Percentiles rank a stretch among this genome's conserved stretches.
phyloP scores from a whole-genome alignment of 2,329 filamentous ascomycete genomes.

The Ophiostoma quercus region DNA sequence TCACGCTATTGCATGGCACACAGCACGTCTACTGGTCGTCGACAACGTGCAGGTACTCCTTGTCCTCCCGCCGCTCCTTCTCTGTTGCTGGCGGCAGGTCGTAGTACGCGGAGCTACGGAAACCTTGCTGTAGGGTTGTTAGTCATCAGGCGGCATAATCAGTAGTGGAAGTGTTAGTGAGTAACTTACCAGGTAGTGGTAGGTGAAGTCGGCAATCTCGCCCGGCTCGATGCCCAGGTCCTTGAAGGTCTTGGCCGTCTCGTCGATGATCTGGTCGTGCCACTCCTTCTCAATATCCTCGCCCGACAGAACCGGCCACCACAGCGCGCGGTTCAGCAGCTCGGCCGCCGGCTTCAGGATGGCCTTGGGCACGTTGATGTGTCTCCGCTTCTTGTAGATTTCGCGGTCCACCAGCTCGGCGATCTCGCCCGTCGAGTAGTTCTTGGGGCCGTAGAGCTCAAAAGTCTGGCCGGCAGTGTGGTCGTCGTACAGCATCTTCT shows the following conservation, averaged over 20 bases:
- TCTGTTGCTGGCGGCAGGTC: slow-evolving; percentile 92
- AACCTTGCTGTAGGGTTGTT: slow-evolving; percentile 64
- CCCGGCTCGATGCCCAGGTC: slow-evolving; percentile 86
- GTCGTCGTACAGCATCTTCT: slow-evolving; percentile 87
- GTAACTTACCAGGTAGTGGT: slow-evolving; percentile 78
- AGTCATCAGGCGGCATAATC: slow-evolving; percentile 29
- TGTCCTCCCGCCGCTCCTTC: slow-evolving; percentile 89
- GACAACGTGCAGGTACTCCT: slow-evolving; percentile 91
- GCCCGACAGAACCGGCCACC: slow-evolving; percentile 79
- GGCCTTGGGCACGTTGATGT: slow-evolving; percentile 83
- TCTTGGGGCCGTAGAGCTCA: slow-evolving; percentile 88
- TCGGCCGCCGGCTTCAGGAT: slow-evolving; percentile 70
- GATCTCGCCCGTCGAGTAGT: slow-evolving; percentile 86
- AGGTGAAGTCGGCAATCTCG: slow-evolving; percentile 80
- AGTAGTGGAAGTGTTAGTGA: background rate
- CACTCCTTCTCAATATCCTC: slow-evolving; percentile 91
- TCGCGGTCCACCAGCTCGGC: slow-evolving; percentile 83
- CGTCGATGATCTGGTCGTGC: slow-evolving; percentile 87
- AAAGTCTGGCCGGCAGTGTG: slow-evolving; percentile 83
- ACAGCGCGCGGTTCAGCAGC: slow-evolving; percentile 73
- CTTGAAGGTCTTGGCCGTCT: slow-evolving; percentile 87
- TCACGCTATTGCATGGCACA: background rate
- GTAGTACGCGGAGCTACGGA: slow-evolving; percentile 81
- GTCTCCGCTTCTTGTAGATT: slow-evolving; percentile 81
- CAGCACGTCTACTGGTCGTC: slow-evolving; percentile 64